Percentiles rank a stretch among this genome's conserved stretches.
These are phyloP conservation scores for Cryomyces minteri DNA, from an alignment of 495 filamentous ascomycete genomes.

Conservation along the genomic window DNA sequence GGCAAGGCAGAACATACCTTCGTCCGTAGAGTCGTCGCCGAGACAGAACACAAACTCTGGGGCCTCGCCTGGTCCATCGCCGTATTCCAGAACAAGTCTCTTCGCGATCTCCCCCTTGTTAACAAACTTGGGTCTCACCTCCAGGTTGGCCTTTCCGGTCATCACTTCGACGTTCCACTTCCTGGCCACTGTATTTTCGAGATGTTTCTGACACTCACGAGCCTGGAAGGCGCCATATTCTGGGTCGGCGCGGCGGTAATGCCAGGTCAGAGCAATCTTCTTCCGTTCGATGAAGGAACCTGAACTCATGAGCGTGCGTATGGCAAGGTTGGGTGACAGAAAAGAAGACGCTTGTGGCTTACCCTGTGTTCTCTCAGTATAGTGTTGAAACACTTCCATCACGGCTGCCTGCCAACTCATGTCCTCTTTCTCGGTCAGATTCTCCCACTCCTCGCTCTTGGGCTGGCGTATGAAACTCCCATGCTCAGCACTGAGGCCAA, in stretches of 20 bases:
- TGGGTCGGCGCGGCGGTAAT: conserved; percentile 79
- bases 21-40: conserved; percentile 93
- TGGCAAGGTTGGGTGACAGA: neutral
- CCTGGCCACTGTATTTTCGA: conserved; percentile 53
- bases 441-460: conserved; percentile 56
- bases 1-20: conserved; percentile 40
- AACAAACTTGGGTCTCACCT: conserved; percentile 88
- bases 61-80: conserved; percentile 22
- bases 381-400: conserved; percentile 61
- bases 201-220: conserved; percentile 52
- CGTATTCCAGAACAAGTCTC: conserved; percentile 50
- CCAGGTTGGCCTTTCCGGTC: conserved; percentile 86
- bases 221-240: conserved; percentile 62
- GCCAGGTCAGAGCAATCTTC: conserved; percentile 85
- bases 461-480: conserved; percentile 83
- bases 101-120: conserved; percentile 92
- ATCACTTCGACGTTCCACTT: conserved; percentile 86
- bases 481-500: conserved; percentile 89
- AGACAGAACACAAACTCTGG: conserved; percentile 74
- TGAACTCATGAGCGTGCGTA: conserved; percentile 7
- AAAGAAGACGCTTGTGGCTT: conserved; percentile 6
- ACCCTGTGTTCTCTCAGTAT: conserved; percentile 69
- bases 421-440: conserved; percentile 60
- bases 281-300: conserved; percentile 86
- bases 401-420: conserved; percentile 83